A percentile compares a stretch with the other conserved stretches of the same genome.
Conservation (phyloP, 257 asterid species). For the Nicotiana noctiflora region DNA sequence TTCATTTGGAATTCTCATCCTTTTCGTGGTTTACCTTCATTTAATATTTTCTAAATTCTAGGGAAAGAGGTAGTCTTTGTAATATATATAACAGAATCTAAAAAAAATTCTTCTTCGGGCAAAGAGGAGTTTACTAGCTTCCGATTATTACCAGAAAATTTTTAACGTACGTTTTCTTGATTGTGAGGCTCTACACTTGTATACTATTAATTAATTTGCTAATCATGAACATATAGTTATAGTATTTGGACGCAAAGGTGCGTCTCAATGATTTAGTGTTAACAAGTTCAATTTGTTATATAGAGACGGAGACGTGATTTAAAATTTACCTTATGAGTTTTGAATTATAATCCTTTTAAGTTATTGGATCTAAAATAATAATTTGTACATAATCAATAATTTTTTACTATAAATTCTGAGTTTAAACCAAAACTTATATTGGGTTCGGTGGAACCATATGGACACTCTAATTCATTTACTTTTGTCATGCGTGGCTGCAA, state of each 20-base stretch:
- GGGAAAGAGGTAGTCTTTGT: background rate
- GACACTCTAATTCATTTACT: too few species aligned
- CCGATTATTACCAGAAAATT: background rate
- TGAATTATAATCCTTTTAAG: too few species aligned
- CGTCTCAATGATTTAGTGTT: background rate
- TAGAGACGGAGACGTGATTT: too few species aligned
- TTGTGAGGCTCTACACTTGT: background rate
- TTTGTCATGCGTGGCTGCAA: background rate
- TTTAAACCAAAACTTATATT: too few species aligned
- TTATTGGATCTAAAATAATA: too few species aligned
- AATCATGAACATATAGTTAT: background rate
- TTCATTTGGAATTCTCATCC: background rate
- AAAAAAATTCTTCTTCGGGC: background rate
- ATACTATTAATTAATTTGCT: background rate
- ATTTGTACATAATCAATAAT: too few species aligned
- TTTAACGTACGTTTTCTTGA: background rate
- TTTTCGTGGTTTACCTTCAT: background rate
- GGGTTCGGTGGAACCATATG: too few species aligned
- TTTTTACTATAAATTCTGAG: too few species aligned
- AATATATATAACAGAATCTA: background rate
- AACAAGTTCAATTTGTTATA: too few species aligned
- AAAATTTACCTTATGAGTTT: too few species aligned
- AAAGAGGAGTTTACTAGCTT: background rate
- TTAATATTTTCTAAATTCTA: background rate
- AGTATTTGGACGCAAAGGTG: background rate